These are phyloP conservation scores for Lentinula detonsa DNA, from an alignment of 768 basidiomycete species.

Conservation along the genomic window DNA sequence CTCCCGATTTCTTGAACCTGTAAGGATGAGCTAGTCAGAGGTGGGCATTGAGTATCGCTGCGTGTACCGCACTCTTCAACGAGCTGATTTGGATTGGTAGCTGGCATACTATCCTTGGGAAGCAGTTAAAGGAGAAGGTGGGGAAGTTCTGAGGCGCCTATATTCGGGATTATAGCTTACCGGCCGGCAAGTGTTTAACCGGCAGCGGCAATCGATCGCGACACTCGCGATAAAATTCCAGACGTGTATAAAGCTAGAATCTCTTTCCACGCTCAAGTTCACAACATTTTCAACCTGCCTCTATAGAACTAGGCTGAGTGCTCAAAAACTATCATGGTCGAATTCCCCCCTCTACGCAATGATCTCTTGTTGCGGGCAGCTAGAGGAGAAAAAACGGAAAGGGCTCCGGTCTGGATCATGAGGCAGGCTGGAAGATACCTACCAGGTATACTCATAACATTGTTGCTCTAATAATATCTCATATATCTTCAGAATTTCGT, in stretches of 20 bases:
- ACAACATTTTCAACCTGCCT: neutral
- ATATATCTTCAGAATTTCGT: slow-evolving; percentile 65
- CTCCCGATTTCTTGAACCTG: slow-evolving; percentile 77
- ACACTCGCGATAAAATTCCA: neutral
- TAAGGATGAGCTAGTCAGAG: slow-evolving; percentile 2
- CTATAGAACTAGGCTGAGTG: neutral
- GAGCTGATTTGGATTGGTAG: slow-evolving; percentile 53
- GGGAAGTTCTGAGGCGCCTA: neutral
- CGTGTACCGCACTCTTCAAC: slow-evolving; percentile 50
- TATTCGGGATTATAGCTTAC: neutral
- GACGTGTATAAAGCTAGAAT: neutral
- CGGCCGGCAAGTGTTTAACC: neutral
- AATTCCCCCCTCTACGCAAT: slow-evolving; percentile 76
- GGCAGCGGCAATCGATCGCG: neutral
- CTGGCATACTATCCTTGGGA: slow-evolving; percentile 28
- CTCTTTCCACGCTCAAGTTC: slow-evolving; percentile 11
- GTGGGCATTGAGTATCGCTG: neutral
- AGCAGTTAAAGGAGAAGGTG: neutral
- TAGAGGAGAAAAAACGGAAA: slow-evolving; percentile 76
- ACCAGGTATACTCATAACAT: slow-evolving; percentile 51
- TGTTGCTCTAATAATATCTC: slow-evolving; percentile 2
- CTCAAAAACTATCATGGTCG: slow-evolving; percentile 24
- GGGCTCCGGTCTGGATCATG: slow-evolving; percentile 99
- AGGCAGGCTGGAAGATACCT: slow-evolving; percentile 94
- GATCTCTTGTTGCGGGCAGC: slow-evolving; percentile 89